Percentiles rank a stretch among this genome's conserved stretches.
Conservation (phyloP, 2,329 filamentous ascomycete species). For the Xylariaceae sp. region DNA sequence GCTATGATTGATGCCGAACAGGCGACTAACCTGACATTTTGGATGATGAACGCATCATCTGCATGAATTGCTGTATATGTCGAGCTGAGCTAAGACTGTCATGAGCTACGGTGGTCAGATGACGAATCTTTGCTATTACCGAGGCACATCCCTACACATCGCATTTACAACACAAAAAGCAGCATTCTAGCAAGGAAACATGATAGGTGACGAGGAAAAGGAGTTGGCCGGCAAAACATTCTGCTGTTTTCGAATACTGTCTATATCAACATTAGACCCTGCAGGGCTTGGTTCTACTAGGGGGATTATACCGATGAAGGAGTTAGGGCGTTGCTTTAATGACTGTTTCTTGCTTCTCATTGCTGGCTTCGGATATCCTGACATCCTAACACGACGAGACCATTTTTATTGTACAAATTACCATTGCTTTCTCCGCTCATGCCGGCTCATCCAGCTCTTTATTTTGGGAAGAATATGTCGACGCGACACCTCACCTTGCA, state of each 20-base stretch:
- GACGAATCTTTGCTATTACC: background rate
- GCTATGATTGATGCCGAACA: constrained; percentile 11
- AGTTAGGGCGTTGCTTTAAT: constrained; percentile 9
- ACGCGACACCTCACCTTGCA: too few relatives aligned
- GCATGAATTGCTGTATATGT: background rate
- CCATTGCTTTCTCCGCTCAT: too few relatives aligned
- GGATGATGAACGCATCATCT: constrained; percentile 9
- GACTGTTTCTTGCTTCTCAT: background rate
- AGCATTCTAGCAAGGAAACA: constrained; percentile 14
- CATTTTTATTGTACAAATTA: too few relatives aligned
- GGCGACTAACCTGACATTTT: background rate
- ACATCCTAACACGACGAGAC: too few relatives aligned
- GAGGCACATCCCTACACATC: constrained; percentile 8
- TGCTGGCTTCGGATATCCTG: background rate
- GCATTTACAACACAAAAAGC: constrained; percentile 18
- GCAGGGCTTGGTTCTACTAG: constrained; percentile 9
- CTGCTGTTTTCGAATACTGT: constrained; percentile 16
- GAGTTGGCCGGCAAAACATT: constrained; percentile 22
- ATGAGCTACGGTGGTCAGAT: background rate
- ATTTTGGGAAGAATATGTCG: too few relatives aligned
- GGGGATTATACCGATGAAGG: constrained; percentile 5
- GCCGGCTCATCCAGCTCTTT: too few relatives aligned
- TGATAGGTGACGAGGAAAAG: constrained; percentile 14
- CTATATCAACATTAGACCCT: constrained; percentile 17
- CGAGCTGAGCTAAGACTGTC: background rate